Percentiles rank a stretch among this genome's conserved stretches.
phyloP scores from a whole-genome alignment of 1,139 yeast species.

The Kodamaea derodonti region DNA sequence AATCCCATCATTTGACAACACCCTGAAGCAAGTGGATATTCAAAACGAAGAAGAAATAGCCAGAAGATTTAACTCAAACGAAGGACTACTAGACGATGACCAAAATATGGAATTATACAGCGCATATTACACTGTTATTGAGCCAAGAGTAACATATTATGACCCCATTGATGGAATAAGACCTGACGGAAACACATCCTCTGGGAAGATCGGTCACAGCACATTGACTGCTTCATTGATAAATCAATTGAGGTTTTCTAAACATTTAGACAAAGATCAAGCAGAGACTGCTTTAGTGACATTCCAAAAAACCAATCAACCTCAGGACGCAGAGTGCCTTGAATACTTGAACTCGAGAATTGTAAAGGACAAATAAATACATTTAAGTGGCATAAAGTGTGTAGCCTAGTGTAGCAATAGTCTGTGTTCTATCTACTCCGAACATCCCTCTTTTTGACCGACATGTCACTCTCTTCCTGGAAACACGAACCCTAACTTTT shows the following conservation, averaged over 20 bases:
- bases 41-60: slow-evolving; percentile 1
- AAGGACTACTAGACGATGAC: slow-evolving; percentile 28
- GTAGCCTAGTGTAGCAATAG: too few species aligned
- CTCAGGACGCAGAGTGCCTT: background rate
- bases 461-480: too few species aligned
- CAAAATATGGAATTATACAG: slow-evolving; percentile 33
- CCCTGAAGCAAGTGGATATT: background rate
- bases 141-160: slow-evolving; percentile 16
- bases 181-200: slow-evolving; percentile 3
- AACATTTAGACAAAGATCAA: background rate
- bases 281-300: background rate
- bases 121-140: slow-evolving; percentile 24
- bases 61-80: slow-evolving; percentile 9
- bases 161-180: slow-evolving; percentile 19
- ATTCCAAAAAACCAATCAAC: background rate
- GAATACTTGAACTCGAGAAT: slow-evolving; percentile 1
- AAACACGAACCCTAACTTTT: background rate
- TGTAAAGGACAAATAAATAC: background rate
- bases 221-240: slow-evolving; percentile 8
- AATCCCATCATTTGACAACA: background rate
- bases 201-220: slow-evolving; percentile 20
- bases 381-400: background rate
- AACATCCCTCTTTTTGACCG: too few species aligned
- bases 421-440: too few species aligned
- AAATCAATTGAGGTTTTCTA: slow-evolving; percentile 1